Base-by-base conservation (phyloP, 495 filamentous ascomycete species). In the Podospora anserina region DNA sequence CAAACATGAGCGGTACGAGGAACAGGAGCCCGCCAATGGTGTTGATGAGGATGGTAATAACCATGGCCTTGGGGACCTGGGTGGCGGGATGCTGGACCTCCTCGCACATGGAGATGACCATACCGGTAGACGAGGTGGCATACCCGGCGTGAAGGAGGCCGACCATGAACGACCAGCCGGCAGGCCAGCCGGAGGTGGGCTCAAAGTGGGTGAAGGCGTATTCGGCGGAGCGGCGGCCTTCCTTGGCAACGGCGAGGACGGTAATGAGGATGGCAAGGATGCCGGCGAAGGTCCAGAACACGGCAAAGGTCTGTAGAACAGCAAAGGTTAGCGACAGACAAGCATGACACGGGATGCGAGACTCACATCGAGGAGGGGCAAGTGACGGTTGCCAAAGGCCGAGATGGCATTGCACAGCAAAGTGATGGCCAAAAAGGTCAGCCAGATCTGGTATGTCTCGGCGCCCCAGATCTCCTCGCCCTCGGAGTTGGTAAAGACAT, bases 391-490 rank as follows among this genome's bases (percentile, higher is more conserved):
- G 34, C 84, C 83, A 28, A 87, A 81, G 3, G 82, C 78, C 58
- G 85, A 89, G 69, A 89, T 82, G 23, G 81, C 61, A 30, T 87
- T 82, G 66, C 83, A 87, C 15, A 83, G 66, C 15, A 89, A 68
- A 1, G 85, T 87, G 67, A 88, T 78, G 23, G 76, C 87, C 68
- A 88, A 77, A 72, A 89, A 89, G 61, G 87, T 83, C 26, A 89
- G 75, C 64, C 88, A 85, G 54, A 88, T 77, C 73, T 89, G 87
- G 77, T 86, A 89, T 54, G 77, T 75, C 23, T 81, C 79, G 20
- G 83, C 85, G 3, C 74, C 69, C 66, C 82, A 77, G 27, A 84
- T 66, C 20, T 66, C 74, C 7, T 72, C 70, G 65, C 77, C 81
- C 59, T 78, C 72, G 0, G 69, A 72, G 67, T 84, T 79, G 58